Evolutionary conservation across 2,329 filamentous ascomycete genomes (phyloP), one percentile per base, ranked within the genome.

Genomic region (Orbilia ellipsospora): DNA sequence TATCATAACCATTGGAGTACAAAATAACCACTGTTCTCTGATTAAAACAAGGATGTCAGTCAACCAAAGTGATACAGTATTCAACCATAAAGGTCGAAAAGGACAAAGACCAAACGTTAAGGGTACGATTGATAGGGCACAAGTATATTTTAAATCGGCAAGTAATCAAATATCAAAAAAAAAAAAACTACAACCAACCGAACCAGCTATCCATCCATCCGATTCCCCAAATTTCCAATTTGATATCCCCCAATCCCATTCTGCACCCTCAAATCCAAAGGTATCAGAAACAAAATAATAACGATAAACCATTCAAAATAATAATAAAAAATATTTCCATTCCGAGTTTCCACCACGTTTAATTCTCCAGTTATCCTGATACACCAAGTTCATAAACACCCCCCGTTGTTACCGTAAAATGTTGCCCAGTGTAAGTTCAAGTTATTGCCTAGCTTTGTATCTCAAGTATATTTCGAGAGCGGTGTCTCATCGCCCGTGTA

Each of bases 151-250:
- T 23, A 23, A 23, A 23, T 23, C 23, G 23, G 13, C 15, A 18
- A 18, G 44, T 3, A 18, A 48, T 3, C 16, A 48, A 18, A 48
- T 6, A 48, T 15, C 6, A 52, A 52, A 10, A 51, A 51, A 18
- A 51, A 51, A 23, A 51, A 52, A 20, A 52, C 31, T 10, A 36
- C 5, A 36, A 7, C 50, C 5, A 26, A n/a, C 50, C 15, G 13
- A 1, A 20, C 50, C 16, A n/a, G n/a, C n/a, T 12, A 18, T 18
- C 15, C 8, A 51, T 51, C 50, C 54, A 56, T 31, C 54, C 36
- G 2, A 16, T 28, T 40, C 40, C 16, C 54, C 56, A 31, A 28
- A 60, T 36, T 51, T 62, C 20, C 59, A 62, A 62, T 50, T 50
- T 51, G 42, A 28, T 23, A 62, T 50, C 10, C 45, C 23, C 36